phyloP scores from a whole-genome alignment of 257 asterid species.

The Fraxinus anomala region DNA sequence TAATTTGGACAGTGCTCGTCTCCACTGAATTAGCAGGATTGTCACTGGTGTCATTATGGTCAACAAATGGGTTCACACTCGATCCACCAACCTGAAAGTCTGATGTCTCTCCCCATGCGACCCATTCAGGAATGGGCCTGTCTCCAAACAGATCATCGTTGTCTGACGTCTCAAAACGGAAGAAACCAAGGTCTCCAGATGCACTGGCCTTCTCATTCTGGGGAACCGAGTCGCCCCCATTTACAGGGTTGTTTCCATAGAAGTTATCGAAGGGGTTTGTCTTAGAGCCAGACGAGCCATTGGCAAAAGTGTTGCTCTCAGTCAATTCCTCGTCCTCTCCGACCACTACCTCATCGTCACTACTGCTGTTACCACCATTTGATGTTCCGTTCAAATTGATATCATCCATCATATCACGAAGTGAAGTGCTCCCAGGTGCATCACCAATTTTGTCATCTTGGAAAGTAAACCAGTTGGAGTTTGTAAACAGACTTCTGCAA shows the following conservation, averaged over 20 bases:
- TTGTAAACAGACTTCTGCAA: conserved; percentile 85
- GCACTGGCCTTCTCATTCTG: conserved; percentile 38
- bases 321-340: conserved; percentile 85
- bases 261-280: conserved; percentile 35
- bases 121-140: conserved; percentile 93
- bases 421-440: conserved; percentile 51
- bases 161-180: conserved; percentile 68
- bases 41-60: conserved; percentile 33
- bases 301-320: conserved; percentile 40
- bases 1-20: conserved; percentile 25
- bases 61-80: conserved; percentile 70
- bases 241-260: conserved; percentile 31
- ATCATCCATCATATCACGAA: conserved; percentile 60
- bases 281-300: conserved; percentile 36
- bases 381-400: conserved; percentile 58
- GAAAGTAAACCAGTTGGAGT: conserved; percentile 98
- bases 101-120: conserved; percentile 77
- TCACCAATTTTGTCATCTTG: conserved; percentile 70
- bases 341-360: conserved; percentile 92
- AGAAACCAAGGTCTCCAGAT: conserved; percentile 56
- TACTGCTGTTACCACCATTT: conserved; percentile 58
- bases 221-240: conserved; percentile 26
- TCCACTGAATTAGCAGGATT: conserved; percentile 33
- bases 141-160: conserved; percentile 78
- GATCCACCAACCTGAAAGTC: conserved; percentile 66